Base-by-base conservation (phyloP, 768 basidiomycete species). In the Neoboletus subvelutipes region DNA sequence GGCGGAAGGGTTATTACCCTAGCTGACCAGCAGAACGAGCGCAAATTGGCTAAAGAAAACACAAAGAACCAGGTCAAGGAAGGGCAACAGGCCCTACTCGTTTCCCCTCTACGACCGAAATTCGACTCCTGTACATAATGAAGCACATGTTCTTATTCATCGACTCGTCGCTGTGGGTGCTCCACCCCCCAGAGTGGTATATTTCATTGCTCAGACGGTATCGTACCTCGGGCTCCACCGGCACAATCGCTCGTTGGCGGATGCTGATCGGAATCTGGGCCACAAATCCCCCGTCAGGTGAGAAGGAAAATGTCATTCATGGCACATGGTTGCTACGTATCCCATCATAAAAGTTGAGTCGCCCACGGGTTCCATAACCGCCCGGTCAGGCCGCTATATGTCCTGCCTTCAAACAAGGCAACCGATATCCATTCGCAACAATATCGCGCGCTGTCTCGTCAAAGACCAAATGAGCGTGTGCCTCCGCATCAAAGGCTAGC, bases 401-500 rank as follows among this genome's bases (percentile, higher is more conserved):
- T 40, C 65, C 56, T 15, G 48, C 39, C 39, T 39, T 59, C 45
- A 42, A 40, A 39, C 42, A 49, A 10, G 71, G 65, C 34, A 56
- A 28, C 24, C 24, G 43, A 57, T 74, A 67, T 11, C 70, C 71
- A 17, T 67, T 62, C 58, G 63, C 55, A 45, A 54, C 34, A 17
- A 66, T 70, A 55, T 61, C 53, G 50, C 57, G 62, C 37, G 53
- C 60, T 40, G 63, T 63, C 22, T 54, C 57, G 11, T 64, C 67
- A 52, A 60, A 61, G 12, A 55, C 67, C 12, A 56, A 60, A 54
- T 57, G 61, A 5, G 68, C 60, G n/a, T 70, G 63, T 56, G 57
- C 66, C 43, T 67, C 68, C 11, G 65, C 67, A 41, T 70, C 74
- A 41, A 63, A 62, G 17, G 60, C 61, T 39, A 65, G 56, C 52